Evolutionary conservation across 2,329 filamentous ascomycete species (phyloP).

Genomic region (Calycina marina): DNA sequence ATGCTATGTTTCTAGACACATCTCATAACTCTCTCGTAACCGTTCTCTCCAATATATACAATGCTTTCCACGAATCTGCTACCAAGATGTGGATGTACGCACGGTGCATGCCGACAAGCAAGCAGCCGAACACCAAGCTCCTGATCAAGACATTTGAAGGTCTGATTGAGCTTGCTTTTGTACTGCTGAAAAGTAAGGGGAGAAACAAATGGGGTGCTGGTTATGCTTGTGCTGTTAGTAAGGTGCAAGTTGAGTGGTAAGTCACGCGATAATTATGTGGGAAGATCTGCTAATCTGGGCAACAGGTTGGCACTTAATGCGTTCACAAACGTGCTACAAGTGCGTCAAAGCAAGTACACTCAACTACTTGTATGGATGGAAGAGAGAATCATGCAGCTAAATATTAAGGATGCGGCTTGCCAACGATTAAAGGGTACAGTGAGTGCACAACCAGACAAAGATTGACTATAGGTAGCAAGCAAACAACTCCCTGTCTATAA

Average conservation of each 20-base stretch:
- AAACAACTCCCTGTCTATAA: background rate
- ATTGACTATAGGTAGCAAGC: background rate
- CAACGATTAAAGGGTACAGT: constrained; percentile 5
- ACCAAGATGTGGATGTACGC: constrained; percentile 56
- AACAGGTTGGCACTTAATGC: constrained; percentile 53
- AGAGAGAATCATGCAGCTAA: constrained; percentile 4
- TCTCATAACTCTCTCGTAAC: constrained; percentile 55
- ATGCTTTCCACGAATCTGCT: constrained; percentile 64
- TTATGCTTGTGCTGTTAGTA: constrained; percentile 14
- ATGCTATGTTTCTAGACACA: constrained; percentile 72
- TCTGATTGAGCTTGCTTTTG: constrained; percentile 13
- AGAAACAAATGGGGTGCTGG: constrained; percentile 11
- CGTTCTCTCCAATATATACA: constrained; percentile 60
- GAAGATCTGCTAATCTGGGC: constrained; percentile 9
- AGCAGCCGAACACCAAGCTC: constrained; percentile 43
- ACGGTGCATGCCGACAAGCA: constrained; percentile 39
- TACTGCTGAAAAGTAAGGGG: constrained; percentile 16
- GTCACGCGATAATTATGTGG: constrained; percentile 4
- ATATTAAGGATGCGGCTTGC: constrained; percentile 4
- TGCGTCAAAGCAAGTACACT: constrained; percentile 56
- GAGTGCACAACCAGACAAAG: background rate
- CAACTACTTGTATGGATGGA: constrained; percentile 56
- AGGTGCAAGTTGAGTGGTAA: constrained; percentile 20
- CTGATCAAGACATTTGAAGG: constrained; percentile 28
- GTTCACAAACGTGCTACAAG: constrained; percentile 51